A percentile compares a stretch with the other conserved stretches of the same genome.
Conservation (phyloP, 208 protist genomes). For the Herpetomonas samuelpessoai region DNA sequence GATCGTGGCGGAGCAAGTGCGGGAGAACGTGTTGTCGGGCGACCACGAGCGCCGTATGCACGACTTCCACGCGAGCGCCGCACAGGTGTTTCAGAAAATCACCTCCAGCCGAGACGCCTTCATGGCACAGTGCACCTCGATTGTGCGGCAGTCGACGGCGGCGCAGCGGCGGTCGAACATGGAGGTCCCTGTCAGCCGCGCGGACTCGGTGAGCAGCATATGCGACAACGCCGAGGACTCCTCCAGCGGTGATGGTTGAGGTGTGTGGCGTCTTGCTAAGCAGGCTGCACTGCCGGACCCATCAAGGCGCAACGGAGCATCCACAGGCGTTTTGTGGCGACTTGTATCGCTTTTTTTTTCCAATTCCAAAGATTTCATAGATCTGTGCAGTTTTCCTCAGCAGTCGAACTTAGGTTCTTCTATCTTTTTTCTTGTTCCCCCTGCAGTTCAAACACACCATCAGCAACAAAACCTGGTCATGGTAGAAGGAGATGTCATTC, state of each 20-base stretch:
- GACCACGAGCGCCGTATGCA: conserved; percentile 57
- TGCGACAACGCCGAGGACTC: not conserved
- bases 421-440: conserved; percentile 6
- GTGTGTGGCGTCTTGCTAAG: too few species aligned
- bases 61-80: conserved; percentile 66
- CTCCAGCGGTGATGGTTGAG: not conserved
- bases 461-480: too few species aligned
- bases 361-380: not conserved
- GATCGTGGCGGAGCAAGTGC: not conserved
- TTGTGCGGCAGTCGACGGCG: conserved; percentile 46
- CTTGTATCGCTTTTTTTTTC: not conserved
- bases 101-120: conserved; percentile 73
- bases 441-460: too few species aligned
- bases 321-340: too few species aligned
- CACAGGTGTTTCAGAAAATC: conserved; percentile 70
- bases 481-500: too few species aligned
- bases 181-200: not conserved
- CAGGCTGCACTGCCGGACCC: too few species aligned
- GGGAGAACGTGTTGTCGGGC: conserved; percentile 7
- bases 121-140: conserved; percentile 61
- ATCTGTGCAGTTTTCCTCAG: not conserved
- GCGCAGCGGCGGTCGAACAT: conserved; percentile 4
- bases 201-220: not conserved
- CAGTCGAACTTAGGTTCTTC: not conserved
- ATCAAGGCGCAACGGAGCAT: too few species aligned